Evolutionary conservation across 2,329 filamentous ascomycete genomes (phyloP).

Genomic region (Penicillium brasilianum): DNA sequence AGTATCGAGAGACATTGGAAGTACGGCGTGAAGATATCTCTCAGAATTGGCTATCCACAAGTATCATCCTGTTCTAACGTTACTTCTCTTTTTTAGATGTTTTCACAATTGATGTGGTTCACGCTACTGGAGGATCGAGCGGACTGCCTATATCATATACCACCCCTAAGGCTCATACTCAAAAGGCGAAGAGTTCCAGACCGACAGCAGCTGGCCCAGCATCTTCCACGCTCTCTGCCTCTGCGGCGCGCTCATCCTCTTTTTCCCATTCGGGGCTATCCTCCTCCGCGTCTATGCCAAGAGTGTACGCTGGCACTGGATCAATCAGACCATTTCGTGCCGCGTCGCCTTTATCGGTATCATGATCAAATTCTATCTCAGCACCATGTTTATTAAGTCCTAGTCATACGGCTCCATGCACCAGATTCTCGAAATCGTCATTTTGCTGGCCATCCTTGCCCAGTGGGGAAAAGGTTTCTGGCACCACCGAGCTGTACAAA

Average conservation of each 20-base stretch:
- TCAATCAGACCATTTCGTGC: slow-evolving; percentile 45
- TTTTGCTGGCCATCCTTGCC: slow-evolving; percentile 39
- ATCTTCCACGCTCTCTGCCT: slow-evolving; percentile 25
- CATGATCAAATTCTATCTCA: slow-evolving; percentile 50
- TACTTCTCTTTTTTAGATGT: slow-evolving; percentile 3
- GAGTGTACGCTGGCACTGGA: slow-evolving; percentile 44
- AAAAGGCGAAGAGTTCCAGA: slow-evolving; percentile 5
- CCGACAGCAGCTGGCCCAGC: slow-evolving; percentile 28
- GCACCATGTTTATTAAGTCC: slow-evolving; percentile 41
- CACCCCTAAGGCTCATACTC: slow-evolving; percentile 16
- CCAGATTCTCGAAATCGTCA: slow-evolving; percentile 54
- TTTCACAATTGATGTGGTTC: slow-evolving; percentile 28
- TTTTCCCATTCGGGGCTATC: slow-evolving; percentile 27
- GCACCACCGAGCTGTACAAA: slow-evolving; percentile 45
- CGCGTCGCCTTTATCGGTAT: slow-evolving; percentile 46
- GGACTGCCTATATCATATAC: slow-evolving; percentile 20
- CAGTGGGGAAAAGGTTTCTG: slow-evolving; percentile 48
- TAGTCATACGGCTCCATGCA: slow-evolving; percentile 51
- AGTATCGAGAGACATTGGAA: slow-evolving; percentile 28
- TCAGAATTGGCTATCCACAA: not conserved
- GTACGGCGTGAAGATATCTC: slow-evolving; percentile 20
- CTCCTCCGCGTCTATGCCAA: slow-evolving; percentile 27
- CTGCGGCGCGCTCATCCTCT: slow-evolving; percentile 26
- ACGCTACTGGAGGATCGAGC: slow-evolving; percentile 26
- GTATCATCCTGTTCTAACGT: not conserved